phyloP scores from a whole-genome alignment of 2,329 filamentous ascomycete genomes.

The Colletotrichum siamense region DNA sequence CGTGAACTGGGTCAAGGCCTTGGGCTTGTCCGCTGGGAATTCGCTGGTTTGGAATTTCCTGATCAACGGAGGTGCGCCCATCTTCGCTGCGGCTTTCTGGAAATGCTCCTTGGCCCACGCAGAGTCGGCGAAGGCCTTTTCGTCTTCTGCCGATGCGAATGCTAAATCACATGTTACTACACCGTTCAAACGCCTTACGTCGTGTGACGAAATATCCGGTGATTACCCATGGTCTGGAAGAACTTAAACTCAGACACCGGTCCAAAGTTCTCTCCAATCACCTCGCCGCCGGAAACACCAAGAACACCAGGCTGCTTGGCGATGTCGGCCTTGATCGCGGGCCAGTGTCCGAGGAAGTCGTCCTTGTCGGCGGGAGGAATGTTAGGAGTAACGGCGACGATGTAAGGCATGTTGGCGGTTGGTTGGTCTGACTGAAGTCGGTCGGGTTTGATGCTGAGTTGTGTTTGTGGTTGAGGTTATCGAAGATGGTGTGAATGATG shows the following conservation, averaged over 20 bases:
- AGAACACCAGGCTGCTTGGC: conserved; percentile 10
- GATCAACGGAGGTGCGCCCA: not conserved
- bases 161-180: not conserved
- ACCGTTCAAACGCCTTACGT: not conserved
- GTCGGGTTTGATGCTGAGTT: not conserved
- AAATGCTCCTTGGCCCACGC: conserved; percentile 4
- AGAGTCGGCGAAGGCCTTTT: conserved; percentile 4
- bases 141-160: conserved; percentile 1
- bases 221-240: not conserved
- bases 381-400: not conserved
- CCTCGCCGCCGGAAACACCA: not conserved
- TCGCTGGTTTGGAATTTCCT: conserved; percentile 8
- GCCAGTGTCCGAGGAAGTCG: conserved; percentile 11
- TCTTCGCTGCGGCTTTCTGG: not conserved
- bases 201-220: not conserved
- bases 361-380: conserved; percentile 14
- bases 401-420: conserved; percentile 7
- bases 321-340: not conserved
- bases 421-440: not conserved
- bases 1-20: not conserved
- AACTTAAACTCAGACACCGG: conserved; percentile 16
- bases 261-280: not conserved
- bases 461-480: not conserved
- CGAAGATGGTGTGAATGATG: not conserved
- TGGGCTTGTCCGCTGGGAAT: not conserved